Conservation (phyloP, 495 filamentous ascomycete genomes). For the Hypoxylon perforatum region DNA sequence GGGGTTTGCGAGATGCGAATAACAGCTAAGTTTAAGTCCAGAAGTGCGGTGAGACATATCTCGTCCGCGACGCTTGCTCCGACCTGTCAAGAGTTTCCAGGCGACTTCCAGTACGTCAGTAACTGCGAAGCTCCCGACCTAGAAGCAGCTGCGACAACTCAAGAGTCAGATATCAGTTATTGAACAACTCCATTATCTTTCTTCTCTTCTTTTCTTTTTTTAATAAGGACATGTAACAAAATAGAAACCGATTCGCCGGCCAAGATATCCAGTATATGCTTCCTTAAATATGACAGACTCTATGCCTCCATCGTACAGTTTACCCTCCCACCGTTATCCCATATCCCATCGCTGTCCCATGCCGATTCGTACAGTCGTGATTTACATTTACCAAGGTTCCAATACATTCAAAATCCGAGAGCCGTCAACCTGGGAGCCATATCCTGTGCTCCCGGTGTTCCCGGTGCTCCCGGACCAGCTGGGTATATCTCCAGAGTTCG, state of each 20-base stretch:
- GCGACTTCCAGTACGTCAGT: slow-evolving; percentile 29
- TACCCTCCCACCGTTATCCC: not conserved
- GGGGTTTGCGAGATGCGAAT: not conserved
- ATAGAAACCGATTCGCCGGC: too few species aligned
- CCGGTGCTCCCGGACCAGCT: too few species aligned
- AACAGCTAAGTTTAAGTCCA: slow-evolving; percentile 8
- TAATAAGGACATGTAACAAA: too few species aligned
- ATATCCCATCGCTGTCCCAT: slow-evolving; percentile 1
- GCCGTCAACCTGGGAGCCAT: too few species aligned
- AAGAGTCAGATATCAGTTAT: slow-evolving; percentile 13
- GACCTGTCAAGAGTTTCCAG: slow-evolving; percentile 28
- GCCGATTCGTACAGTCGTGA: slow-evolving; percentile 7
- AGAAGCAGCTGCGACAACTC: slow-evolving; percentile 10
- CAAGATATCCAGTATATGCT: too few species aligned
- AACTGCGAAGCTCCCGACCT: slow-evolving; percentile 32
- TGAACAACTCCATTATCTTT: not conserved
- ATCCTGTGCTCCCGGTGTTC: too few species aligned
- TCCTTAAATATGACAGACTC: slow-evolving; percentile 12
- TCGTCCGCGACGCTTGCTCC: slow-evolving; percentile 33
- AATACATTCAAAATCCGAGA: not conserved
- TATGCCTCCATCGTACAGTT: slow-evolving; percentile 22
- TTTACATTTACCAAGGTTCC: slow-evolving; percentile 1
- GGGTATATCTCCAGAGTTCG: not conserved
- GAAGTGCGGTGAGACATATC: slow-evolving; percentile 27
- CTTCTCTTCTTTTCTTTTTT: too few species aligned